Evolutionary conservation across 805 yeast genomes (phyloP).

Genomic region (Kuraishia cidri): DNA sequence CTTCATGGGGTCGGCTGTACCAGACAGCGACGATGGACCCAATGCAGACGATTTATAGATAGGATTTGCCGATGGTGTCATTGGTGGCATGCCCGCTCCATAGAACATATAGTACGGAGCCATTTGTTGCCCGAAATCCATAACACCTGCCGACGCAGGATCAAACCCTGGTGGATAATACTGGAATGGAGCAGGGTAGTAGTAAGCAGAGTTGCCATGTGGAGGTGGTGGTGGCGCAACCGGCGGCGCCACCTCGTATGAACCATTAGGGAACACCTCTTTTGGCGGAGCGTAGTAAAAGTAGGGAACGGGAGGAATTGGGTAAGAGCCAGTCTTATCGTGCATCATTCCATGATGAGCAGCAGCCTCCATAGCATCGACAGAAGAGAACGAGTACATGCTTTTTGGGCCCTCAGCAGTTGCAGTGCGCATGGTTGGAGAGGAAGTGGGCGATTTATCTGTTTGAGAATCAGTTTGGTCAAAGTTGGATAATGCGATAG

Average conservation of each 20-base stretch:
- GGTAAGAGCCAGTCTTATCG: too few species aligned
- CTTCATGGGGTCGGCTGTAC: too few species aligned
- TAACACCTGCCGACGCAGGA: conserved; percentile 7
- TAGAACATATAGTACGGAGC: conserved; percentile 20
- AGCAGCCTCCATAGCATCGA: too few species aligned
- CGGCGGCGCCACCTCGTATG: conserved; percentile 1
- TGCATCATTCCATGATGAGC: too few species aligned
- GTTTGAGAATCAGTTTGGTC: too few species aligned
- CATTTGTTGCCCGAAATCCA: neutral
- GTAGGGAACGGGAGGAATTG: conserved; percentile 2
- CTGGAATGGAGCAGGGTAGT: conserved; percentile 2
- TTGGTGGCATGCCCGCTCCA: too few species aligned
- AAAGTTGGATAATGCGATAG: too few species aligned
- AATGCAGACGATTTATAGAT: too few species aligned
- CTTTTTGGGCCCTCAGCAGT: conserved; percentile 15
- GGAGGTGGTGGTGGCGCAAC: too few species aligned
- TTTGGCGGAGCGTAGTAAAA: conserved; percentile 2
- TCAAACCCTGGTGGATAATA: conserved; percentile 15
- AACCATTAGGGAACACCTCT: neutral
- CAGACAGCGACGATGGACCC: too few species aligned
- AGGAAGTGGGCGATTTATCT: conserved; percentile 8
- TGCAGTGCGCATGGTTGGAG: conserved; percentile 14
- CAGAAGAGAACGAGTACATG: conserved; percentile 17
- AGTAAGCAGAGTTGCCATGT: neutral
- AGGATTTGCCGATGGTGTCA: too few species aligned